Percentiles rank a stretch among this genome's conserved stretches.
Conservation (phyloP, 805 yeast species). For the Saccharomycopsis sp. region DNA sequence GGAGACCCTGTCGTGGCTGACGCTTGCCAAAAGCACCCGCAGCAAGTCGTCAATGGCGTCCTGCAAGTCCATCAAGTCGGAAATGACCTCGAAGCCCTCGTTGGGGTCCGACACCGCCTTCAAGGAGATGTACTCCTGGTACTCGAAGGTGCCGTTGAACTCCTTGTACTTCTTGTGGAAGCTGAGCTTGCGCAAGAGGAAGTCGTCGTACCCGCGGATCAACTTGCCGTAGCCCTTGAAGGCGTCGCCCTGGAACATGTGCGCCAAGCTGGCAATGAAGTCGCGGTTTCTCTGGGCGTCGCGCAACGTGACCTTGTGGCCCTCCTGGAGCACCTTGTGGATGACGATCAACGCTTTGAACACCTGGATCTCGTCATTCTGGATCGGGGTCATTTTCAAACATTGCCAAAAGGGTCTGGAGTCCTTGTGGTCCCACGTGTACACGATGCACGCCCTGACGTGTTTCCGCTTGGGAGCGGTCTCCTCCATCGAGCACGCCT, state of each 20-base stretch:
- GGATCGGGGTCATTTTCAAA: slow-evolving; percentile 69
- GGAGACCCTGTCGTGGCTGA: slow-evolving; percentile 44
- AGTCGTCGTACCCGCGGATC: slow-evolving; percentile 67
- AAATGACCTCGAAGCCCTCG: slow-evolving; percentile 85
- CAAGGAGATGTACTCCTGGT: slow-evolving; percentile 86
- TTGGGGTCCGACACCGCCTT: slow-evolving; percentile 87
- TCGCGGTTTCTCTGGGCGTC: slow-evolving; percentile 74
- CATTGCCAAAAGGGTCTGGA: slow-evolving; percentile 80
- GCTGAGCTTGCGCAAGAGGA: slow-evolving; percentile 60
- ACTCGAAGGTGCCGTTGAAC: slow-evolving; percentile 92
- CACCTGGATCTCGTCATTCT: slow-evolving; percentile 70
- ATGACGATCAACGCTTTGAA: slow-evolving; percentile 79
- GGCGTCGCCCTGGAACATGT: slow-evolving; percentile 37
- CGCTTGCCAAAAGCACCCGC: slow-evolving; percentile 62
- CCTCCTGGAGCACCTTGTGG: slow-evolving; percentile 94
- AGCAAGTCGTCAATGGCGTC: slow-evolving; percentile 76
- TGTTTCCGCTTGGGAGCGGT: slow-evolving; percentile 93
- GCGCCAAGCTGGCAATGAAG: slow-evolving; percentile 67
- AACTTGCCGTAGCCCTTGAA: slow-evolving; percentile 54
- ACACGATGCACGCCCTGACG: slow-evolving; percentile 90
- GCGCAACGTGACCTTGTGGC: slow-evolving; percentile 76
- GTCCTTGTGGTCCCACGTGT: slow-evolving; percentile 91
- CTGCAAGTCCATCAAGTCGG: slow-evolving; percentile 79
- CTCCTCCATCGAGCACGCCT: slow-evolving; percentile 81
- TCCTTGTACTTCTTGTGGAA: slow-evolving; percentile 82